Conservation (phyloP, 1,139 yeast genomes). For the Candida frijolesensis region DNA sequence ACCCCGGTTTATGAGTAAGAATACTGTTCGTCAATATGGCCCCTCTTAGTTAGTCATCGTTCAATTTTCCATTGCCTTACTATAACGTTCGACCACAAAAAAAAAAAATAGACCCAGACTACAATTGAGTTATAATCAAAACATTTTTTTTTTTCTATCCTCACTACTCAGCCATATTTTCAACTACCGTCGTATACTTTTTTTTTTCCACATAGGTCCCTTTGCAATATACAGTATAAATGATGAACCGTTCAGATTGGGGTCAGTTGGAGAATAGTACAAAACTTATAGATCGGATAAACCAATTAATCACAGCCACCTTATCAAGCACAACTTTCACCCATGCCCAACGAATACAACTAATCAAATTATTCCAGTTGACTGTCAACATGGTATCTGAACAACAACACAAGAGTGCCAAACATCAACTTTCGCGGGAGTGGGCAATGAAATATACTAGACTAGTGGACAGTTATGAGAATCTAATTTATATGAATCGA, state of each 20-base stretch:
- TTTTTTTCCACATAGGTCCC: too few relatives aligned
- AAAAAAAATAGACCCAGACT: too few relatives aligned
- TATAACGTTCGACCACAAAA: too few relatives aligned
- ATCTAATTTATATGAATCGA: not conserved
- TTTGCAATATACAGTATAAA: not conserved
- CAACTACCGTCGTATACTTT: too few relatives aligned
- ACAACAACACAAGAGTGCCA: not conserved
- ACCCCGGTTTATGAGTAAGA: too few relatives aligned
- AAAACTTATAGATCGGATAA: not conserved
- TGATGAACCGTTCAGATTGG: not conserved
- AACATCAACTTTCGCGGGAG: not conserved
- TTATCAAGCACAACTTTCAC: not conserved
- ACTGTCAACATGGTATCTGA: constrained; percentile 7
- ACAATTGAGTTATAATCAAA: too few relatives aligned
- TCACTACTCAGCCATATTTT: too few relatives aligned
- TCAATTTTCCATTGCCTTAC: too few relatives aligned
- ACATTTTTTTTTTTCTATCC: too few relatives aligned
- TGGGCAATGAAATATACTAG: not conserved
- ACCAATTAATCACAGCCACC: constrained; percentile 1
- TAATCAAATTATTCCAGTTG: constrained; percentile 8
- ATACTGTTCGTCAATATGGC: too few relatives aligned
- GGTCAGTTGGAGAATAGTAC: not conserved
- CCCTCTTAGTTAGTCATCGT: too few relatives aligned
- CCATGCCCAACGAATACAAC: constrained; percentile 3
- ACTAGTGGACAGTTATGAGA: constrained; percentile 4